Evolutionary conservation across 371 early-diverging fungal genomes (phyloP).

Genomic region (Mortierella sp.): DNA sequence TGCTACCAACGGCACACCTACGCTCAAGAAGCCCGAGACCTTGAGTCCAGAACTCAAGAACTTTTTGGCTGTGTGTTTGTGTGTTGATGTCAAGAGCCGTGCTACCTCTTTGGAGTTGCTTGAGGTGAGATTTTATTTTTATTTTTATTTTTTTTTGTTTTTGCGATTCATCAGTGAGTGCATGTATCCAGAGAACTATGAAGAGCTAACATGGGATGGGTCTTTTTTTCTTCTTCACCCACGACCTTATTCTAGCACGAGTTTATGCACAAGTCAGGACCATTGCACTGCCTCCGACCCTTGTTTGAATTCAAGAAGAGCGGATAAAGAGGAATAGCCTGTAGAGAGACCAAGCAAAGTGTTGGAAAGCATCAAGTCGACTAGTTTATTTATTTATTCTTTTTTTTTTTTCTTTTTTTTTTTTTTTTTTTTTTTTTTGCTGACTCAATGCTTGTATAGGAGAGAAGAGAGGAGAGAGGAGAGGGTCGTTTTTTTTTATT

Average conservation of each 20-base stretch:
- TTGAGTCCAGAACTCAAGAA: conserved; percentile 85
- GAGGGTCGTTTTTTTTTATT: too few relatives aligned
- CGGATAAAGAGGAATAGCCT: conserved; percentile 8
- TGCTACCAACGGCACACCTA: conserved; percentile 97
- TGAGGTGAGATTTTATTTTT: conserved; percentile 30
- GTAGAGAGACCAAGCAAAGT: too few relatives aligned
- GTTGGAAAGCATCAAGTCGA: neutral
- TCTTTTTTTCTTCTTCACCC: neutral
- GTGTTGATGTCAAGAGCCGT: conserved; percentile 90
- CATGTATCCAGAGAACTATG: neutral
- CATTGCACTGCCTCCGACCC: conserved; percentile 22
- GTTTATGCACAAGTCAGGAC: conserved; percentile 63
- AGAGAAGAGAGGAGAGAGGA: too few relatives aligned
- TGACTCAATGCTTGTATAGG: too few relatives aligned
- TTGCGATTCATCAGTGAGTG: neutral
- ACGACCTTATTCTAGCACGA: conserved; percentile 64
- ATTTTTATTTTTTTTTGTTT: neutral
- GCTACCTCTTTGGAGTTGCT: conserved; percentile 86
- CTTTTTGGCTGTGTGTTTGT: conserved; percentile 89
- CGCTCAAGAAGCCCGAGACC: conserved; percentile 87
- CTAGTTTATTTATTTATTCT: too few relatives aligned
- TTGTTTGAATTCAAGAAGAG: conserved; percentile 38
- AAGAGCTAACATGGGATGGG: neutral
- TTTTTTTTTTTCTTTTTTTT: neutral
- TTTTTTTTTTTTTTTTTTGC: neutral